phyloP scores from a whole-genome alignment of 2,329 filamentous ascomycete genomes.

The Macroventuria anomochaeta region DNA sequence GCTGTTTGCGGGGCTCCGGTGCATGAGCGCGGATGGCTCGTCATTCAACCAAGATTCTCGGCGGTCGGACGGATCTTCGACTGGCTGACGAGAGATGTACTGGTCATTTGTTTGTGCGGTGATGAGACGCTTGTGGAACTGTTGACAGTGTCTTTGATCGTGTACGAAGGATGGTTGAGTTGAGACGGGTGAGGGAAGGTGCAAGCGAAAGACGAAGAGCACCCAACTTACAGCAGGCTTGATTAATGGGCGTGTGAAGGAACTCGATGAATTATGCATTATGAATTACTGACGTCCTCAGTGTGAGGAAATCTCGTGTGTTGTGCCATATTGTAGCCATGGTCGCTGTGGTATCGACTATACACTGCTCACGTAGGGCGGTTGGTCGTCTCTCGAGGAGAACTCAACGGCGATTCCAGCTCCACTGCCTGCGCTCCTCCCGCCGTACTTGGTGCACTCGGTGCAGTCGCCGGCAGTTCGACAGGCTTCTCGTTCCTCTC shows the following conservation, averaged over 20 bases:
- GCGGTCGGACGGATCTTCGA: not conserved
- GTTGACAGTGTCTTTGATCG: not conserved
- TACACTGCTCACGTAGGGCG: not conserved
- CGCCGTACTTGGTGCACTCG: not conserved
- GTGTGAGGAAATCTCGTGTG: too few relatives aligned
- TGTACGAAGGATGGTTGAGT: not conserved
- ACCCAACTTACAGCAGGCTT: too few relatives aligned
- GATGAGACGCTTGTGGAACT: not conserved
- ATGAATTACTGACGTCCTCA: too few relatives aligned
- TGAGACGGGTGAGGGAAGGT: not conserved
- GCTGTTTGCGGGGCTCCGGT: not conserved
- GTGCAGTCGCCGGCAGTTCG: conserved; percentile 1
- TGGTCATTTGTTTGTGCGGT: not conserved
- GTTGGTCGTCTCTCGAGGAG: not conserved
- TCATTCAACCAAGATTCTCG: not conserved
- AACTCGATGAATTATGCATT: too few relatives aligned
- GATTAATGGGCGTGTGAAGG: too few relatives aligned
- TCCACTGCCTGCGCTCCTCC: not conserved
- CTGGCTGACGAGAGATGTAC: not conserved
- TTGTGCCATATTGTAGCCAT: too few relatives aligned
- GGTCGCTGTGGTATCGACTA: too few relatives aligned
- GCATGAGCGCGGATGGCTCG: not conserved
- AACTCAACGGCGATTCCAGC: not conserved
- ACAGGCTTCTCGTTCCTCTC: not conserved
- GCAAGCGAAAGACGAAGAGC: not conserved